Conservation (phyloP, 345 rosid species). For the Pugionium cornutum region DNA sequence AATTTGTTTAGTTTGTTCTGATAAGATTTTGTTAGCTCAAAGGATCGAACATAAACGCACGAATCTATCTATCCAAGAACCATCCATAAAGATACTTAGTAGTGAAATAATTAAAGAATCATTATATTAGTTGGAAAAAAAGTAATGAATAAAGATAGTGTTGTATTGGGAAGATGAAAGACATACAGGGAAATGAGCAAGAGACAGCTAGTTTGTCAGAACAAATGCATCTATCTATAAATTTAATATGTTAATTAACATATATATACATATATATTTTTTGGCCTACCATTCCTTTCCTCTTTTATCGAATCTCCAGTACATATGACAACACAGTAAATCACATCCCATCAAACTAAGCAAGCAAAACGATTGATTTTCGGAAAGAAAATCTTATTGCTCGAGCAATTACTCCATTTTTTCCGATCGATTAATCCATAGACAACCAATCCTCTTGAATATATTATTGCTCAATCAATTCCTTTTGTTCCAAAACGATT, state of each 20-base stretch:
- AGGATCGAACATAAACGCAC: background rate
- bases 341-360: background rate
- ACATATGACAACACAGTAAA: constrained; percentile 14
- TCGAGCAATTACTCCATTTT: too few relatives aligned
- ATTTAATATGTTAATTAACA: background rate
- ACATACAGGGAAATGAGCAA: constrained; percentile 37
- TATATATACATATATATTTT: background rate
- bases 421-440: too few relatives aligned
- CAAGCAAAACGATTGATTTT: too few relatives aligned
- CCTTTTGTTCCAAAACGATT: too few relatives aligned
- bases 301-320: constrained; percentile 22
- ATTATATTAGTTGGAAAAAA: constrained; percentile 6
- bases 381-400: too few relatives aligned
- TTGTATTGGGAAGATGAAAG: constrained; percentile 39
- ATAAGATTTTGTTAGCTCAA: background rate
- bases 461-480: too few relatives aligned
- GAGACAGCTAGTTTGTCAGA: constrained; percentile 47
- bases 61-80: constrained; percentile 18
- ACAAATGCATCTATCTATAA: constrained; percentile 26
- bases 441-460: too few relatives aligned
- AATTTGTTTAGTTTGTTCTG: background rate
- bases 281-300: constrained; percentile 17
- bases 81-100: background rate
- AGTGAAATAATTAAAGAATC: background rate
- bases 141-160: constrained; percentile 31